These are phyloP conservation scores for Colletotrichum destructivum DNA, from an alignment of 2,329 filamentous ascomycete species.

Conservation along the genomic window DNA sequence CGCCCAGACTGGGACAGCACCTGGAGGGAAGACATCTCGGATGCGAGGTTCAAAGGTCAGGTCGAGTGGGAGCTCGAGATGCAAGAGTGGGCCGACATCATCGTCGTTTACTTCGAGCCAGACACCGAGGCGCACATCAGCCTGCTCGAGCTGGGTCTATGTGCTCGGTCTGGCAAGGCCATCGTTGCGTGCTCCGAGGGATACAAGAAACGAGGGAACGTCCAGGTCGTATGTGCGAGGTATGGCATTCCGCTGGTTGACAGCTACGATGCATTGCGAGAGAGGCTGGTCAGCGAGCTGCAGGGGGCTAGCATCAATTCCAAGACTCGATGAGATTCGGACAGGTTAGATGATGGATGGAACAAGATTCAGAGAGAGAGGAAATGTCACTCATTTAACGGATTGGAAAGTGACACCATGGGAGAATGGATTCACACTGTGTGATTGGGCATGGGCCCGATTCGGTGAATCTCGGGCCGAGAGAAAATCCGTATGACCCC, in stretches of 20 bases:
- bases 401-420: no score
- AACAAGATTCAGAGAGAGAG: no score
- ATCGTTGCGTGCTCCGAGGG: slow-evolving; percentile 68
- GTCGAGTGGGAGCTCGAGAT: slow-evolving; percentile 74
- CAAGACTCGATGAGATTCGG: not conserved
- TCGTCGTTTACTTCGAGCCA: slow-evolving; percentile 71
- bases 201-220: slow-evolving; percentile 74
- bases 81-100: slow-evolving; percentile 66
- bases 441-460: no score
- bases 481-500: not conserved
- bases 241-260: slow-evolving; percentile 62
- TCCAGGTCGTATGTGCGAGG: slow-evolving; percentile 69
- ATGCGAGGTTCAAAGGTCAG: slow-evolving; percentile 66
- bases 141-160: slow-evolving; percentile 73
- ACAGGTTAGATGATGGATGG: no score
- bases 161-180: slow-evolving; percentile 58
- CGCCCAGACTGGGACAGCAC: slow-evolving; percentile 69
- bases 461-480: slow-evolving; percentile 11
- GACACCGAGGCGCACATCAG: slow-evolving; percentile 69
- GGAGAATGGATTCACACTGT: not conserved
- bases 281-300: slow-evolving; percentile 53
- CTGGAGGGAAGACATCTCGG: slow-evolving; percentile 65
- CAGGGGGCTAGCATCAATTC: not conserved
- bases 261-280: slow-evolving; percentile 57
- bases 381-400: no score